phyloP scores from a whole-genome alignment of 441 rosid species.

The Aquilaria agallochum region DNA sequence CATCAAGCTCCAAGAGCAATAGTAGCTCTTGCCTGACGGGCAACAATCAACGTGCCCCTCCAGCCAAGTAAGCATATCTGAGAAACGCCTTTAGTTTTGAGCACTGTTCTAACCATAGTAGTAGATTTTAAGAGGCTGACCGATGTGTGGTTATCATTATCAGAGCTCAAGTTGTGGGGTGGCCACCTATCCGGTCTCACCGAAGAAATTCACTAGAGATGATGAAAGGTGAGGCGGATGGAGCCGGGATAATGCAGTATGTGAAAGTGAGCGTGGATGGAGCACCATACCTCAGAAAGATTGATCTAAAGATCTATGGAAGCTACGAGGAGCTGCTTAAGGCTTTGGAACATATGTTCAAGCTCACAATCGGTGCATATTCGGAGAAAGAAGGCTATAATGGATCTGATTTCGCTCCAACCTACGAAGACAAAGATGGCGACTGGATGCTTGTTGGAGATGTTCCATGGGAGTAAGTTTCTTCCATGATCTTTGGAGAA shows the following conservation, averaged over 20 bases:
- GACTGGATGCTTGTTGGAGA: conserved; percentile 57
- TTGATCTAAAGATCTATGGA: conserved; percentile 48
- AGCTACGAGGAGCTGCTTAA: conserved; percentile 48
- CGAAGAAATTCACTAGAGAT: conserved; percentile 32
- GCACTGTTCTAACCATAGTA: neutral
- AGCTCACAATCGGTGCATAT: conserved; percentile 31
- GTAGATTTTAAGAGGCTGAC: too few relatives aligned
- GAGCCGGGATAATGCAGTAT: conserved; percentile 16
- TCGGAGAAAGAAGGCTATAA: conserved; percentile 31
- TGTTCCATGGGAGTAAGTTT: conserved; percentile 43
- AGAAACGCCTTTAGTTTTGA: neutral
- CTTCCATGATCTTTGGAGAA: neutral
- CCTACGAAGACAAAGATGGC: conserved; percentile 49
- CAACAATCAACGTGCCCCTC: conserved; percentile 29
- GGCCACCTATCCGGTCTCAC: conserved; percentile 69
- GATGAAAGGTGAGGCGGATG: conserved; percentile 21
- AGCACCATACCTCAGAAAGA: conserved; percentile 68
- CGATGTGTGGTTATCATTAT: neutral
- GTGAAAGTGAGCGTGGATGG: conserved; percentile 73
- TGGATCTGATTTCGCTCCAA: conserved; percentile 37
- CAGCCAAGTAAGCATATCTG: conserved; percentile 41
- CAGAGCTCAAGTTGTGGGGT: conserved; percentile 62
- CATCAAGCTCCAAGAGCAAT: conserved; percentile 18
- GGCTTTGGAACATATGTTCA: conserved; percentile 57
- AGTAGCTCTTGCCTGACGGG: conserved; percentile 20